Conservation (phyloP, 352 stramenopile species). For the Phytophthora aleatoria region DNA sequence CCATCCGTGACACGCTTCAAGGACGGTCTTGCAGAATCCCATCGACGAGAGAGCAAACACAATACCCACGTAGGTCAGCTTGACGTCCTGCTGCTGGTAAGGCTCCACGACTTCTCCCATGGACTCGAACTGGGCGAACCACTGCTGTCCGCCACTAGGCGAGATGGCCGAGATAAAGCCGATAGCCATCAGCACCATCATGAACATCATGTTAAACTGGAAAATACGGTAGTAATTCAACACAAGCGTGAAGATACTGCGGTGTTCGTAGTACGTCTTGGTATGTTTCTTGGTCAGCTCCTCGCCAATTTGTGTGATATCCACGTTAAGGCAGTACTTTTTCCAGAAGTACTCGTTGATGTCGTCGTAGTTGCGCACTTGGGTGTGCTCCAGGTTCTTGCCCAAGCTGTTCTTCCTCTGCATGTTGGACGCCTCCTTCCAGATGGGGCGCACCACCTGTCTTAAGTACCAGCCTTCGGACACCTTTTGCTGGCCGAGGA, state of each 20-base stretch:
- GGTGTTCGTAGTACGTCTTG: slow-evolving; percentile 83
- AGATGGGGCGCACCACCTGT: slow-evolving; percentile 61
- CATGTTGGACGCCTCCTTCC: slow-evolving; percentile 73
- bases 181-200: slow-evolving; percentile 66
- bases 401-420: slow-evolving; percentile 61
- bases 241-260: slow-evolving; percentile 76
- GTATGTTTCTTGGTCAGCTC: slow-evolving; percentile 64
- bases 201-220: slow-evolving; percentile 84
- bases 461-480: slow-evolving; percentile 60
- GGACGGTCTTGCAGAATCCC: slow-evolving; percentile 58
- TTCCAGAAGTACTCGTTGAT: slow-evolving; percentile 88
- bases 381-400: slow-evolving; percentile 67
- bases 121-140: slow-evolving; percentile 64
- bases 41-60: slow-evolving; percentile 55
- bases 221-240: slow-evolving; percentile 84
- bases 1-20: slow-evolving; percentile 67
- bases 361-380: slow-evolving; percentile 82
- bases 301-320: slow-evolving; percentile 52
- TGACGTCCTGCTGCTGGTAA: slow-evolving; percentile 60
- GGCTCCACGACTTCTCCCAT: slow-evolving; percentile 61
- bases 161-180: slow-evolving; percentile 66
- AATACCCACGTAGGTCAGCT: slow-evolving; percentile 63
- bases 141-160: slow-evolving; percentile 53
- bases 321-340: slow-evolving; percentile 62
- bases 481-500: slow-evolving; percentile 52